phyloP scores from a whole-genome alignment of 306 rosid genomes.

The Ochetophila trinervis region DNA sequence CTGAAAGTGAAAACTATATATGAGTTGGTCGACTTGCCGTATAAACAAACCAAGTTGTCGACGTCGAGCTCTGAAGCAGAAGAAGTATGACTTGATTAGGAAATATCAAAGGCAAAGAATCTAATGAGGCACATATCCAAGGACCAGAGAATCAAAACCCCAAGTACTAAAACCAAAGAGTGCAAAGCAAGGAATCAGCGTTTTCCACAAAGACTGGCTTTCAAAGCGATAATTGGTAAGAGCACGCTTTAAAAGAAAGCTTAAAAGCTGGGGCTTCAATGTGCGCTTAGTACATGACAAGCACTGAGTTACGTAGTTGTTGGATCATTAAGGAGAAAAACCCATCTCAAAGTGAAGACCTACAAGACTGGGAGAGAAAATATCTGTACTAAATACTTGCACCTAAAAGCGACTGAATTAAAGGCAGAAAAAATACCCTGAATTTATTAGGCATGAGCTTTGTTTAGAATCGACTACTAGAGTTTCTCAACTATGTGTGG shows the following conservation, averaged over 20 bases:
- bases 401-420: conserved; percentile 17
- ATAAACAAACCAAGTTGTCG: conserved; percentile 11
- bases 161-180: conserved; percentile 11
- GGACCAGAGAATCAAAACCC: conserved; percentile 3
- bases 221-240: conserved; percentile 13
- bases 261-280: not conserved
- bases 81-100: not conserved
- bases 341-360: conserved; percentile 21
- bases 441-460: conserved; percentile 31
- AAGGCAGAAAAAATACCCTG: not conserved
- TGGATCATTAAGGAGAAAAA: conserved; percentile 33
- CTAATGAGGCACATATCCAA: conserved; percentile 1
- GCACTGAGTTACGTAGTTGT: not conserved
- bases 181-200: not conserved
- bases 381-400: conserved; percentile 25
- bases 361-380: conserved; percentile 33
- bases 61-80: conserved; percentile 9
- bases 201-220: conserved; percentile 10
- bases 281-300: not conserved
- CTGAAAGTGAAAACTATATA: conserved; percentile 8
- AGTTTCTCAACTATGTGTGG: conserved; percentile 19
- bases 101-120: conserved; percentile 3
- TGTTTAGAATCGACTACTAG: conserved; percentile 40
- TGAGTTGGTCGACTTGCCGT: conserved; percentile 3
- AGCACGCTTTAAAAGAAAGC: conserved; percentile 6